Evolutionary conservation across 768 basidiomycete genomes (phyloP).

Genomic region (Boletus coccyginus): DNA sequence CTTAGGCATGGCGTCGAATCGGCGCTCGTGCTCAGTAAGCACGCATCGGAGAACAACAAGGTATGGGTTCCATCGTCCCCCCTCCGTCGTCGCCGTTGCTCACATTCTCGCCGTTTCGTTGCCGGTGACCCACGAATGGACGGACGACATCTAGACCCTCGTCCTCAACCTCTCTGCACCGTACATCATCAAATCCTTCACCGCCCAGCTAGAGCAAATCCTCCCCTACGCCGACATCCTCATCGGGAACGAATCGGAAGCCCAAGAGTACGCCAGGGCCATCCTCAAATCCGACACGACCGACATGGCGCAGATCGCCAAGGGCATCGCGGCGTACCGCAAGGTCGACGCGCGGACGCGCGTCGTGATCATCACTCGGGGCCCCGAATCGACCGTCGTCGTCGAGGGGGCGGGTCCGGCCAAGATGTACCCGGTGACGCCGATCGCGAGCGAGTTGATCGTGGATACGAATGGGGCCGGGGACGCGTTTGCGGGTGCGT

Average conservation of each 20-base stretch:
- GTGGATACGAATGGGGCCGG: slow-evolving; percentile 99
- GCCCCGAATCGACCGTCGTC: slow-evolving; percentile 73
- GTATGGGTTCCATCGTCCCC: slow-evolving; percentile 31
- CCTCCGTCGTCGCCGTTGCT: neutral
- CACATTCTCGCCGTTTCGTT: neutral
- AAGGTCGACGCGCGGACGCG: slow-evolving; percentile 82
- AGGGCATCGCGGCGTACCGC: slow-evolving; percentile 65
- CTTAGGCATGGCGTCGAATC: slow-evolving; percentile 85
- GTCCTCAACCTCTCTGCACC: slow-evolving; percentile 94
- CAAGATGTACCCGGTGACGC: slow-evolving; percentile 56
- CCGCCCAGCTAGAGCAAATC: slow-evolving; percentile 72
- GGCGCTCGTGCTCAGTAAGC: slow-evolving; percentile 71
- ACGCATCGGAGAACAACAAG: slow-evolving; percentile 75
- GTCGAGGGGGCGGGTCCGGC: slow-evolving; percentile 58
- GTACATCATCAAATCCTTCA: slow-evolving; percentile 95
- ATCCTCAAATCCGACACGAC: slow-evolving; percentile 65
- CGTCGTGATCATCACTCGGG: slow-evolving; percentile 89
- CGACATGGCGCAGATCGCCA: slow-evolving; percentile 67
- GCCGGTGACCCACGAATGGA: neutral
- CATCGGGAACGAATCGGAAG: slow-evolving; percentile 97
- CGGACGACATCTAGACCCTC: slow-evolving; percentile 73
- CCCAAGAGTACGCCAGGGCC: slow-evolving; percentile 77
- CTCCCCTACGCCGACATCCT: slow-evolving; percentile 84
- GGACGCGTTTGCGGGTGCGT: slow-evolving; percentile 95
- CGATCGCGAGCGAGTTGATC: slow-evolving; percentile 60